A percentile compares a stretch with the other conserved stretches of the same genome.
Evolutionary conservation across 108 stramenopile species (phyloP).

Genomic region (Pseudonitzschia delicatissima): DNA sequence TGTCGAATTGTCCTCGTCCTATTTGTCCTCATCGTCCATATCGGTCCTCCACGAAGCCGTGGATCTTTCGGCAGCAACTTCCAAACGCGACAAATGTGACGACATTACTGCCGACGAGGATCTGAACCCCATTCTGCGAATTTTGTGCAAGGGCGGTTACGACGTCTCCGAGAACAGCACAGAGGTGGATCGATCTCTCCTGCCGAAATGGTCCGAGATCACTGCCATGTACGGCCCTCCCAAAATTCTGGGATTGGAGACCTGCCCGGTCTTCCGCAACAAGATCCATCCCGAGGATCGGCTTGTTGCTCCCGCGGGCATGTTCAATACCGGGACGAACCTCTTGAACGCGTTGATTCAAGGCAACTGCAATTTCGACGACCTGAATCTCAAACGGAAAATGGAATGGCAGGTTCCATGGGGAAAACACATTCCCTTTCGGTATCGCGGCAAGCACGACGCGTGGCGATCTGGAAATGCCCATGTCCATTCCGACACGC

Average conservation of each 20-base stretch:
- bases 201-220: constrained; percentile 56
- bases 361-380: background rate
- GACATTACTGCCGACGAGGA: background rate
- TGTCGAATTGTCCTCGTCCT: background rate
- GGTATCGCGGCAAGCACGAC: background rate
- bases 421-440: constrained; percentile 75
- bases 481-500: constrained; percentile 1
- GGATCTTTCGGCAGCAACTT: background rate
- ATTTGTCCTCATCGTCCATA: background rate
- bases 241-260: constrained; percentile 51
- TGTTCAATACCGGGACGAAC: constrained; percentile 60
- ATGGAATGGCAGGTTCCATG: constrained; percentile 38
- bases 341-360: background rate
- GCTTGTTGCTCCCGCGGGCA: constrained; percentile 40
- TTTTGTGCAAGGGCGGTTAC: constrained; percentile 22
- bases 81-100: background rate
- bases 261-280: constrained; percentile 45
- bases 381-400: background rate
- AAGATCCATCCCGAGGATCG: constrained; percentile 7
- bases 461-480: no score
- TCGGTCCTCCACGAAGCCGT: background rate
- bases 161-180: constrained; percentile 1
- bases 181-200: background rate
- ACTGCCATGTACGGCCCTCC: constrained; percentile 53
- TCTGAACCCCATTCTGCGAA: constrained; percentile 15